phyloP scores from a whole-genome alignment of 345 rosid species.

The Crucihimalaya himalaica region DNA sequence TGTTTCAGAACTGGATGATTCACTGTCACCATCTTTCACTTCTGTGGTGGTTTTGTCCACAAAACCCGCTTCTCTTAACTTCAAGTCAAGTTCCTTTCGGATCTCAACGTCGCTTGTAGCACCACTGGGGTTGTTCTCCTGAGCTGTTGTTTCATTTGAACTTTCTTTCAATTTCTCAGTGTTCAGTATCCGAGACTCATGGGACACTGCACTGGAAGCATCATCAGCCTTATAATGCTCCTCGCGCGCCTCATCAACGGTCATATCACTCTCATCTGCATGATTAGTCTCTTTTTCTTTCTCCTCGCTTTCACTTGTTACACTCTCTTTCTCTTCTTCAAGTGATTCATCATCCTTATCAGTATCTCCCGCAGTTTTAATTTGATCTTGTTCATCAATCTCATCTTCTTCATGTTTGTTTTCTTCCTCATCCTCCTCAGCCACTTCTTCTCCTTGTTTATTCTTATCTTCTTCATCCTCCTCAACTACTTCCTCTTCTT shows the following conservation, averaged over 20 bases:
- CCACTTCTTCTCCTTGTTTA: slow-evolving; percentile 54
- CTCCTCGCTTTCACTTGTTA: slow-evolving; percentile 1
- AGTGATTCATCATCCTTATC: slow-evolving; percentile 52
- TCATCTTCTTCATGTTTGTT: slow-evolving; percentile 49
- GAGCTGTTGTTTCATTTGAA: slow-evolving; percentile 41
- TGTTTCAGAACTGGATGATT: slow-evolving; percentile 25
- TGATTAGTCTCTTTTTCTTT: slow-evolving; percentile 43
- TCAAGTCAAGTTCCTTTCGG: slow-evolving; percentile 36
- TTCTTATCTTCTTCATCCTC: slow-evolving; percentile 46
- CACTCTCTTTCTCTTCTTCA: slow-evolving; percentile 56
- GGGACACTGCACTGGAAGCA: slow-evolving; percentile 96
- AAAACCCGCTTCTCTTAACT: slow-evolving; percentile 35
- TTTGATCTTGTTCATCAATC: slow-evolving; percentile 53
- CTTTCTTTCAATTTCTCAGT: slow-evolving; percentile 48
- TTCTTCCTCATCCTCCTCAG: slow-evolving; percentile 46
- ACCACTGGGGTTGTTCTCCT: slow-evolving; percentile 24
- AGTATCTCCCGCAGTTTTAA: slow-evolving; percentile 46
- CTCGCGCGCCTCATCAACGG: slow-evolving; percentile 75
- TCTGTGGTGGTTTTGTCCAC: slow-evolving; percentile 37
- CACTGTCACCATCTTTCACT: slow-evolving; percentile 34
- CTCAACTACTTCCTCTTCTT: slow-evolving; percentile 41
- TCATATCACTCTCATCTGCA: slow-evolving; percentile 43
- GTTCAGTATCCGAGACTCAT: slow-evolving; percentile 50
- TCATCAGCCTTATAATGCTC: slow-evolving; percentile 86
- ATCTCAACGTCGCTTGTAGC: slow-evolving; percentile 30